These are phyloP conservation scores for Grigorovia jiainica DNA, from an alignment of 805 yeast species.

Conservation along the genomic window DNA sequence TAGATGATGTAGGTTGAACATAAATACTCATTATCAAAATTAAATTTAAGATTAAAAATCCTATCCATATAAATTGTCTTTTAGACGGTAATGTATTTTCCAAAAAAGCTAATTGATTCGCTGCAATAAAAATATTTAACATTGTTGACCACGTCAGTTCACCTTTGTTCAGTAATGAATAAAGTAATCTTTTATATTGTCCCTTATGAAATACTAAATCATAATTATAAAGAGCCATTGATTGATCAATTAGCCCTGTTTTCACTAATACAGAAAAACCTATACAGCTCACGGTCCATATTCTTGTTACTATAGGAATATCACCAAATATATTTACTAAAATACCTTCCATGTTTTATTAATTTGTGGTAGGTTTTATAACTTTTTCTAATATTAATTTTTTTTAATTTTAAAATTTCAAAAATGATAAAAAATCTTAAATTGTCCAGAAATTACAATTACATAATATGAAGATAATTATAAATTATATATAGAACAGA, in stretches of 20 bases:
- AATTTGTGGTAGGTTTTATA: neutral
- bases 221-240: conserved; percentile 28
- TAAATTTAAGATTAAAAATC: conserved; percentile 9
- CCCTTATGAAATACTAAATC: conserved; percentile 33
- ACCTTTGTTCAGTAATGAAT: conserved; percentile 34
- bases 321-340: conserved; percentile 21
- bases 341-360: conserved; percentile 20
- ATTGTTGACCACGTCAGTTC: conserved; percentile 16
- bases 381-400: neutral
- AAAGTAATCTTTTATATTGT: conserved; percentile 31
- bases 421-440: neutral
- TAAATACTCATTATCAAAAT: conserved; percentile 17
- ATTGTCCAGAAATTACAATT: neutral
- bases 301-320: conserved; percentile 35
- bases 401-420: neutral
- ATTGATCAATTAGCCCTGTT: conserved; percentile 25
- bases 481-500: neutral
- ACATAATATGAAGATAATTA: neutral
- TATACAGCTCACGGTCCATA: conserved; percentile 30
- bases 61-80: conserved; percentile 22
- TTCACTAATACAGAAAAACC: conserved; percentile 28
- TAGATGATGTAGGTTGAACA: conserved; percentile 20
- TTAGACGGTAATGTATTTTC: conserved; percentile 20
- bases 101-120: conserved; percentile 17
- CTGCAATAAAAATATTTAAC: conserved; percentile 15